These are phyloP conservation scores for Eimeria brunetti DNA, from an alignment of 169 alveolate genomes.

Conservation along the genomic window DNA sequence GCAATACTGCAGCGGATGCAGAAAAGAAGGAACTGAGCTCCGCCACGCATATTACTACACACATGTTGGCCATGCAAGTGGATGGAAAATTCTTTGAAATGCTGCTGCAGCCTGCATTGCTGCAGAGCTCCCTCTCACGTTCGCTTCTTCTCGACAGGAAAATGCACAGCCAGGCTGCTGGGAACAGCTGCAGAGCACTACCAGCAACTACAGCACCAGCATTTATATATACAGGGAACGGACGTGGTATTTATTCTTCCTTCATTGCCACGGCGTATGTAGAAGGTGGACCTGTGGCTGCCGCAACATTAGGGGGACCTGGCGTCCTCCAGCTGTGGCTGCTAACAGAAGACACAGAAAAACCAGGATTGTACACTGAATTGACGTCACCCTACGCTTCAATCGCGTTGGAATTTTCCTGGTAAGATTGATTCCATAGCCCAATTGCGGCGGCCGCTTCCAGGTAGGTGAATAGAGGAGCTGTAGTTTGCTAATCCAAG, in stretches of 20 bases:
- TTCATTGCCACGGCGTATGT: background rate
- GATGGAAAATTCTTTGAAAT: conserved; percentile 1
- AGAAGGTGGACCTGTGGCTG: conserved; percentile 23
- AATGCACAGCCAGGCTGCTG: conserved; percentile 22
- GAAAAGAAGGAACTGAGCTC: background rate
- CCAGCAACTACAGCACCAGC: conserved; percentile 15
- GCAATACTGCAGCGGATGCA: background rate
- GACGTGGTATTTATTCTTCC: background rate
- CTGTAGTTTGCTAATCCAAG: background rate
- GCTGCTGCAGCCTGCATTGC: conserved; percentile 6
- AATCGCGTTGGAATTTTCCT: conserved; percentile 3
- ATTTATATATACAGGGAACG: background rate
- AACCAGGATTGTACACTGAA: background rate
- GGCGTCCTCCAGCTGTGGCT: conserved; percentile 57
- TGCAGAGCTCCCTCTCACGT: conserved; percentile 22
- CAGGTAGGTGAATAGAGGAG: background rate
- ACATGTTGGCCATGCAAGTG: conserved; percentile 35
- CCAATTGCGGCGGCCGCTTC: background rate
- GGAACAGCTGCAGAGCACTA: conserved; percentile 9
- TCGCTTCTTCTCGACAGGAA: conserved; percentile 27
- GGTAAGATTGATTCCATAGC: background rate
- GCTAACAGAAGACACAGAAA: background rate
- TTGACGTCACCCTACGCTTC: background rate
- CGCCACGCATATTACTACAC: background rate
- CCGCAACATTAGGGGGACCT: conserved; percentile 12